Evolutionary conservation across 2,329 filamentous ascomycete genomes (phyloP), one percentile per base, ranked within the genome.

Genomic region (Exophiala bonariae): DNA sequence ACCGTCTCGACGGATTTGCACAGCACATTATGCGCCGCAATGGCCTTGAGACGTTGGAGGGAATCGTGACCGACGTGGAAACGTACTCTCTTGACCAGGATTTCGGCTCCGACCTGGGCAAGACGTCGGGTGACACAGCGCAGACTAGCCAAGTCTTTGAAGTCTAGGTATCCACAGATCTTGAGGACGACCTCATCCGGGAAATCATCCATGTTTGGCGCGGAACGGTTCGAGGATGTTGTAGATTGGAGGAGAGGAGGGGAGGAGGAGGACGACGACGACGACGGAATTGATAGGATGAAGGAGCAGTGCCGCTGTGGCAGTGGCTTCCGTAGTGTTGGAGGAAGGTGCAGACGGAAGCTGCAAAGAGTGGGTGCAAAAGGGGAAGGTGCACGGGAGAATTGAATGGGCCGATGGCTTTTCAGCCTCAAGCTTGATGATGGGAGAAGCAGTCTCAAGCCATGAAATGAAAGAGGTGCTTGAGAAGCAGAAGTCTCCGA

Each of bases 131-230:
- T 49, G 18, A 41, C 40, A 13, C 41, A 37, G 19, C 57, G 53
- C 23, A 59, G 22, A 16, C 39, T 50, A 11, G 51, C 42, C 14
- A 55, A 18, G 18, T 48, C 47, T 33, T 48, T 37, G 41, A 54
- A 55, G 19, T 54, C 40, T 7, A 59, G 41, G n/a, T 41, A 39
- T n/a, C 20, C 14, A 31, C 35, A 56, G 38, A 57, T 49, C 22
- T 56, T 52, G 42, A 56, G 30, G 38, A 57, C 49, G 10, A 59
- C 48, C 45, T 59, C 57, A 22, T 56, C 46, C 6, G 57, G 55
- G n/a, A 47, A 49, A 2, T 41, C 19, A 28, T 56, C 47, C 50
- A 56, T 58, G 18, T 23, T 54, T 39, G 33, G 42, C 35, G 10
- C 13, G 17, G 9, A 20, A 30, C n/a, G 18, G 38, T 9, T 42